Conservation (phyloP, 192 early-diverging fungal genomes). For the Mortierella alpina region DNA sequence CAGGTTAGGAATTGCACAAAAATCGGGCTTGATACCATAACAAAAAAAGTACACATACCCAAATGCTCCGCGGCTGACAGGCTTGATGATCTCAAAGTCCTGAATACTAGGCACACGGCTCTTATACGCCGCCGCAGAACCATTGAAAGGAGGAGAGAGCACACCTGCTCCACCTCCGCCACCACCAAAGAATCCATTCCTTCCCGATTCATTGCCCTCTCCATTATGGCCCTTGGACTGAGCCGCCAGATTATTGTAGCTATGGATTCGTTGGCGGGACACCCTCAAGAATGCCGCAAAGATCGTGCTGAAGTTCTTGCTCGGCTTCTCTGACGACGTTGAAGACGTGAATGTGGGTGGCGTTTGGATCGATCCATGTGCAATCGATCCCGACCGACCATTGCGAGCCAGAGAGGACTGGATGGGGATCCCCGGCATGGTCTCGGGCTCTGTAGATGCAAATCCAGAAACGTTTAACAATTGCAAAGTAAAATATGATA, state of each 20-base stretch:
- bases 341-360: constrained; percentile 16
- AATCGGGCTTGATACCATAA: background rate
- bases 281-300: constrained; percentile 49
- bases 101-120: constrained; percentile 84
- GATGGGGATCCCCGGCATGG: constrained; percentile 16
- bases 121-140: constrained; percentile 50
- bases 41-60: constrained; percentile 62
- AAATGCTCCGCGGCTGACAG: constrained; percentile 94
- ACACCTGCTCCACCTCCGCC: constrained; percentile 49
- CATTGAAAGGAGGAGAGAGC: constrained; percentile 49
- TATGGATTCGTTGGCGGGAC: constrained; percentile 46
- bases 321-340: constrained; percentile 25
- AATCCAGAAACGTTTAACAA: background rate
- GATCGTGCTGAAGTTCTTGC: constrained; percentile 52
- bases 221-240: constrained; percentile 39
- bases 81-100: constrained; percentile 95
- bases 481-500: background rate
- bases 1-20: background rate
- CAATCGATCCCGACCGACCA: constrained; percentile 7
- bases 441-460: background rate
- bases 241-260: constrained; percentile 51
- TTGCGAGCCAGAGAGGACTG: constrained; percentile 18
- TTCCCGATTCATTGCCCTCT: constrained; percentile 4
- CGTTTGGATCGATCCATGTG: constrained; percentile 12
- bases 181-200: constrained; percentile 27